Evolutionary conservation across 139 green algal genomes (phyloP).

Genomic region (Coelastrella sp.): DNA sequence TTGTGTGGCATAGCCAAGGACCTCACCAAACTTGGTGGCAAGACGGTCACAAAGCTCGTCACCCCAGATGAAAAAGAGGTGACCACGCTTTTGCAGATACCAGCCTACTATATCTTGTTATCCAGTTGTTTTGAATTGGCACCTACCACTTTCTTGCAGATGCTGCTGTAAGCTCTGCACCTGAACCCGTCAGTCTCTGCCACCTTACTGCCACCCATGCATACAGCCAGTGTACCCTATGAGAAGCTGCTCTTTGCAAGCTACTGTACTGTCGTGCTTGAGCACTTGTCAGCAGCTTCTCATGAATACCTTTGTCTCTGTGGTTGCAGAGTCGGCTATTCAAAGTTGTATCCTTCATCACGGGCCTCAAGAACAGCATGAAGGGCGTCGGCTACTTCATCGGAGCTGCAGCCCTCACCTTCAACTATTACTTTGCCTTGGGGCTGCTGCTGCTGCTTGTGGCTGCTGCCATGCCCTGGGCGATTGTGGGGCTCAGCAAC

Average conservation of each 20-base stretch:
- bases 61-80: slow-evolving; percentile 86
- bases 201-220: no score
- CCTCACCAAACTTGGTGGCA: slow-evolving; percentile 91
- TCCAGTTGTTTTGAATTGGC: no score
- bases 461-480: slow-evolving; percentile 81
- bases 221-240: no score
- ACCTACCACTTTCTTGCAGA: no score
- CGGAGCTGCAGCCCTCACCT: slow-evolving; percentile 76
- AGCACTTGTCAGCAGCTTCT: no score
- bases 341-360: slow-evolving; percentile 86
- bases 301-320: background rate
- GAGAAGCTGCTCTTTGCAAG: background rate
- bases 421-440: slow-evolving; percentile 84
- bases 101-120: background rate
- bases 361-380: slow-evolving; percentile 87
- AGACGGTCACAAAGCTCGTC: slow-evolving; percentile 89
- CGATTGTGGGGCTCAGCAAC: slow-evolving; percentile 53
- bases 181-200: no score
- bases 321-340: slow-evolving; percentile 36
- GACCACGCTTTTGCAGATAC: background rate
- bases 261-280: background rate
- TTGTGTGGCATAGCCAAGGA: slow-evolving; percentile 91
- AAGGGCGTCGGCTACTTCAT: slow-evolving; percentile 90
- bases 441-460: slow-evolving; percentile 77
- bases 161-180: no score